Conservation (phyloP, 768 basidiomycete species). For the Leccinum barrowsii region DNA sequence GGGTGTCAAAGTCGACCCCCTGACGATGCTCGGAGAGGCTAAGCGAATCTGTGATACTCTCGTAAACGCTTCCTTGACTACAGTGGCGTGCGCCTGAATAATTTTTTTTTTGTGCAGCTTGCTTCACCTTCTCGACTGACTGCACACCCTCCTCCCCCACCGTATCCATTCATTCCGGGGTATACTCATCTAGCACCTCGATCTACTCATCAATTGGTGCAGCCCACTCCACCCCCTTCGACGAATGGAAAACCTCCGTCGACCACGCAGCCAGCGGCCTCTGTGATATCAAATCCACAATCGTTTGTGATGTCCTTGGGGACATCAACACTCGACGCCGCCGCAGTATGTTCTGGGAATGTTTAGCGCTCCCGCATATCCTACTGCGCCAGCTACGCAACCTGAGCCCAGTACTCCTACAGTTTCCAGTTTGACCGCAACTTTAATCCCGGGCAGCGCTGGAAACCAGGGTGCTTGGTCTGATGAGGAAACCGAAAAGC, state of each 20-base stretch:
- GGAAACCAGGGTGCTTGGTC: conserved; percentile 75
- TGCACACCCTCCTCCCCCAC: conserved; percentile 59
- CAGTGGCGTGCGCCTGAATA: conserved; percentile 7
- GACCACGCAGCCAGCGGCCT: conserved; percentile 32
- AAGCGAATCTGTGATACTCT: conserved; percentile 76
- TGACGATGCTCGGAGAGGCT: conserved; percentile 71
- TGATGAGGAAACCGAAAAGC: conserved; percentile 68
- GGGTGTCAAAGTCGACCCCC: conserved; percentile 64
- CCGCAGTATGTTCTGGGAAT: conserved; percentile 42
- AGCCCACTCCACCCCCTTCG: conserved; percentile 36
- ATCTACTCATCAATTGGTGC: conserved; percentile 31
- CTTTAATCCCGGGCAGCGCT: conserved; percentile 24
- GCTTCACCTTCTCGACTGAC: conserved; percentile 72
- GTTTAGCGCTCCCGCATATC: conserved; percentile 42
- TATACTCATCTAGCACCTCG: conserved; percentile 26
- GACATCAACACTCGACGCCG: conserved; percentile 44
- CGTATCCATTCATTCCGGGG: conserved; percentile 47
- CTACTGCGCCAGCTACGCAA: conserved; percentile 35
- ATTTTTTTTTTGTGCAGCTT: conserved; percentile 41
- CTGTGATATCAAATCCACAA: conserved; percentile 66
- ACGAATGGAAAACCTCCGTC: conserved; percentile 33
- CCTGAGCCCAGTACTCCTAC: conserved; percentile 27
- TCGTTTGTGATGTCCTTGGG: conserved; percentile 72
- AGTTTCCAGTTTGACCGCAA: conserved; percentile 20
- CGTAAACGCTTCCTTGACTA: conserved; percentile 36